Conservation (phyloP, 129 eudicot genomes). For the Glebionis coronaria region DNA sequence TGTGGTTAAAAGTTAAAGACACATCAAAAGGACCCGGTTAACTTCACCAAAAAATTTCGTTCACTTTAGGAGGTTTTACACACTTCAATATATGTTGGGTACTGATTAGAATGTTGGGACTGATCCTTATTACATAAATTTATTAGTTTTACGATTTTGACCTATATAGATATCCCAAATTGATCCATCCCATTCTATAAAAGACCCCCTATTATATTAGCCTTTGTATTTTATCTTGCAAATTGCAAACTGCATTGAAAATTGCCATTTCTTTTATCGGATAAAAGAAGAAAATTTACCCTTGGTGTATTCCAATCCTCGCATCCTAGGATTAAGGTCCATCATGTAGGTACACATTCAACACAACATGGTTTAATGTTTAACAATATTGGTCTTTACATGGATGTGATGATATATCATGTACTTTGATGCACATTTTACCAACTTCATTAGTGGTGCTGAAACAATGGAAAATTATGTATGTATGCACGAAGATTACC, state of each 20-base stretch:
- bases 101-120: not conserved
- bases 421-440: slow-evolving; percentile 92
- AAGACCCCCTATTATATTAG: not conserved
- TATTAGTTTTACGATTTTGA: not conserved
- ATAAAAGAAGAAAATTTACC: too few species aligned
- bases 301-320: not conserved
- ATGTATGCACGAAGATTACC: slow-evolving; percentile 93
- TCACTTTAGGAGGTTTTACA: too few species aligned
- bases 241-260: not conserved
- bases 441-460: slow-evolving; percentile 88
- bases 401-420: slow-evolving; percentile 92
- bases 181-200: not conserved
- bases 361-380: slow-evolving; percentile 3
- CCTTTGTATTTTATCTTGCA: not conserved
- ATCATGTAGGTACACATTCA: slow-evolving; percentile 3
- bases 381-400: slow-evolving; percentile 23
- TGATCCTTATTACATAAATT: not conserved
- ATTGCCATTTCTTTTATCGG: too few species aligned
- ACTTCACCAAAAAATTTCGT: too few species aligned
- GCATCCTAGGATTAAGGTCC: not conserved
- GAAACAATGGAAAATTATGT: slow-evolving; percentile 93
- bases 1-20: not conserved
- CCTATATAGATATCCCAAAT: not conserved
- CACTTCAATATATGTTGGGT: not conserved
- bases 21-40: not conserved